Evolutionary conservation across 75 land plant species (phyloP), one percentile per base, ranked within the genome.

Genomic region (Sequoia sempervirens): DNA sequence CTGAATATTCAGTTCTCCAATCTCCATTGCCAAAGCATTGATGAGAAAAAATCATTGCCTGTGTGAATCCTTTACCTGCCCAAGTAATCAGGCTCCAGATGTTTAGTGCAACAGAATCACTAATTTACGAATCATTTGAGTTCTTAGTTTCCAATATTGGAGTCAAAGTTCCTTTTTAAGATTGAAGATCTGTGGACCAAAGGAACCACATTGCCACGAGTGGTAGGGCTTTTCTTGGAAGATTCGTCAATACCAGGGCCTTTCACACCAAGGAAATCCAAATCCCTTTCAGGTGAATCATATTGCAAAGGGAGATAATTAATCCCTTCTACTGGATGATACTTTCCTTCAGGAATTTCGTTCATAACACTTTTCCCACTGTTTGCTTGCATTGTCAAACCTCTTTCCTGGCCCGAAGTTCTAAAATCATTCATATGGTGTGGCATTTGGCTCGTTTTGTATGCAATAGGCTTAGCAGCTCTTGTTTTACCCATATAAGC

Each of bases 401-500:
- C 61, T 50, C 47, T 45, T 80, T 26, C 47, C 81, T 30, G 81
- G n/a, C 54, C 81, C 0, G 54, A 9, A 8, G 81, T 46, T 28
- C 47, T 50, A 26, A 80, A 45, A 28, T 50, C 28, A 9, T 32
- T 80, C 14, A 14, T 45, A 50, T 45, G 15, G 8, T 80, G 28
- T 4, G 81, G 81, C 81, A 80, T 13, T 18, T 20, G 54, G 17
- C 54, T 50, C 0, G 54, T 80, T 28, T 12, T 32, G 54, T 47
- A 30, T 53, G 56, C 34, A 8, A n/a, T 14, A 5, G 54, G 36
- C 56, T 80, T 80, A 17, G 40, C 38, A 53, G 64, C 34, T 52
- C 37, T 52, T 1, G 28, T 81, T 30, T 54, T 53, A 4, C 75
- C 87, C 38, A 80, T 76, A n/a, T 83, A 86, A 12, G 86, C 85